A percentile compares a stretch with the other conserved stretches of the same genome.
These are phyloP conservation scores for Antitrichia curtipendula DNA, from an alignment of 225 moss, liverwort and hornwort species.

Conservation along the genomic window DNA sequence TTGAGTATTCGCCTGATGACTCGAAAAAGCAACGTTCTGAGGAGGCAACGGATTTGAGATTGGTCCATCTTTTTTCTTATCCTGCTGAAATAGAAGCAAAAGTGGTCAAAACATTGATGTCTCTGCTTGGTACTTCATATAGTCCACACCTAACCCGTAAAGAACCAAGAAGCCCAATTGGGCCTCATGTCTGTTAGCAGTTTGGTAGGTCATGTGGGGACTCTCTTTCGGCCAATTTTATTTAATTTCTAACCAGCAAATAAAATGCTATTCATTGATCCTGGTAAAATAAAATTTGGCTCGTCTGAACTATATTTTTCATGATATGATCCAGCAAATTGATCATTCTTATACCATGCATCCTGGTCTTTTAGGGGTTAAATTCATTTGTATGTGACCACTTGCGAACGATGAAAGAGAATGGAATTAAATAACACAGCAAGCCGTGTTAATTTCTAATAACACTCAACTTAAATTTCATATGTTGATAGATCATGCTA, in stretches of 20 bases:
- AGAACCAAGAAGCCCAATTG: neutral
- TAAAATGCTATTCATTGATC: neutral
- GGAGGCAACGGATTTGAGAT: conserved; percentile 86
- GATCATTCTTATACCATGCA: neutral
- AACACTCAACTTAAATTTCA: neutral
- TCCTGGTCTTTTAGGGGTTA: neutral
- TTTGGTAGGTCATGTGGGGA: neutral
- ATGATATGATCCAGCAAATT: neutral
- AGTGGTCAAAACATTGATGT: neutral
- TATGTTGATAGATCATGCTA: neutral
- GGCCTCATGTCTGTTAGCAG: neutral
- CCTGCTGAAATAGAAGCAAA: conserved; percentile 14
- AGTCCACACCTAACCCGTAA: neutral
- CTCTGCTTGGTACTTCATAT: neutral
- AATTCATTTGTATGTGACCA: neutral
- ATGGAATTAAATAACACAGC: neutral
- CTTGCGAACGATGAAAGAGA: neutral
- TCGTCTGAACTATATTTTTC: neutral
- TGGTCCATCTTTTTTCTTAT: conserved; percentile 10
- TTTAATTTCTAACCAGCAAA: neutral
- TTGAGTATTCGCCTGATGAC: conserved; percentile 29
- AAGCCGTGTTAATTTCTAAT: neutral
- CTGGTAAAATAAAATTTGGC: neutral
- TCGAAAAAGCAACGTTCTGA: conserved; percentile 74
- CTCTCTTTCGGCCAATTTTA: neutral